Conservation (phyloP, 768 basidiomycete genomes). For the Tylopilus sp. region DNA sequence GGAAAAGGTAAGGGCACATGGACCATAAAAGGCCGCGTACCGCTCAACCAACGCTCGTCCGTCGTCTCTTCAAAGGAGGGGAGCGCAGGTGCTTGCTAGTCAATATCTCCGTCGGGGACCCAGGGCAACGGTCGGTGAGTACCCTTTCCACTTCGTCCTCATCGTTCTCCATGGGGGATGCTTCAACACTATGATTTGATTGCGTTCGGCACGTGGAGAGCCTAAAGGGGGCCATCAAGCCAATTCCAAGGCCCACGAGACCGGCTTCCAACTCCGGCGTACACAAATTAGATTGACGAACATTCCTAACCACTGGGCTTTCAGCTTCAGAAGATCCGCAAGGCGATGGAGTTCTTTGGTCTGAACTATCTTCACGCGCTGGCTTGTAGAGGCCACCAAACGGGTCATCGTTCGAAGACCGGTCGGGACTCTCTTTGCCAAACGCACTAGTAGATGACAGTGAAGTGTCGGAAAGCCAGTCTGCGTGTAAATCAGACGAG, state of each 20-base stretch:
- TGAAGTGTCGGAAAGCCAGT: slow-evolving; percentile 32
- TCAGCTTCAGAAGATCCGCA: slow-evolving; percentile 34
- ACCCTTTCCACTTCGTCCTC: slow-evolving; percentile 35
- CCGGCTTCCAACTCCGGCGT: slow-evolving; percentile 32
- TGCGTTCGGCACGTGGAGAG: slow-evolving; percentile 40
- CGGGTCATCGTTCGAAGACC: slow-evolving; percentile 40
- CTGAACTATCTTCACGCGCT: slow-evolving; percentile 1
- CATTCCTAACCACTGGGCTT: slow-evolving; percentile 48
- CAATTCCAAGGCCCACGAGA: slow-evolving; percentile 38
- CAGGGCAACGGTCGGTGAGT: slow-evolving; percentile 20
- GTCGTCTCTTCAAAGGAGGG: slow-evolving; percentile 52
- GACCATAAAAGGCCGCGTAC: slow-evolving; percentile 7
- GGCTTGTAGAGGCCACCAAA: slow-evolving; percentile 46
- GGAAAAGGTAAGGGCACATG: slow-evolving; percentile 12
- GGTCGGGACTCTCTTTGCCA: slow-evolving; percentile 23
- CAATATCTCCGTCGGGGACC: slow-evolving; percentile 21
- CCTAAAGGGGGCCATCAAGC: slow-evolving; percentile 53
- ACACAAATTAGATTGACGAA: slow-evolving; percentile 17
- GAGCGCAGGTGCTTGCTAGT: slow-evolving; percentile 24
- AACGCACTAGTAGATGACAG: slow-evolving; percentile 22
- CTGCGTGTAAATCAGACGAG: slow-evolving; percentile 21
- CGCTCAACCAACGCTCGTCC: slow-evolving; percentile 31
- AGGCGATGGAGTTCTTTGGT: slow-evolving; percentile 16
- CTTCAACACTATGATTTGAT: slow-evolving; percentile 7
- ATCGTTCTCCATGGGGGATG: slow-evolving; percentile 23